Percentiles rank a stretch among this genome's conserved stretches.
These are phyloP conservation scores for Geotrichum macrosporum DNA, from an alignment of 1,139 yeast species.

Conservation along the genomic window DNA sequence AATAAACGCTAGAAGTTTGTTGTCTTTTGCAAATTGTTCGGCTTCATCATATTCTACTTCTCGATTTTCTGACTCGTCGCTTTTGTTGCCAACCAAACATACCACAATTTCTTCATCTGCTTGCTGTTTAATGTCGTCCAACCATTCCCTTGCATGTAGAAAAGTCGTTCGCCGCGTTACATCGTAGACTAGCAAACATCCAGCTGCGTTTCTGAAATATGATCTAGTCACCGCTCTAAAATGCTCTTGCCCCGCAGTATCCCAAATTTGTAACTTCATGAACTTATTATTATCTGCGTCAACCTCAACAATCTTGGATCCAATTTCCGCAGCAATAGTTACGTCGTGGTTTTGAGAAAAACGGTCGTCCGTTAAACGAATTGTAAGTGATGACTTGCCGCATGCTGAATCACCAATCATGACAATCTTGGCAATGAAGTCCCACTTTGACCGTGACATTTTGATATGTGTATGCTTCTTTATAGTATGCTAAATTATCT, in stretches of 20 bases:
- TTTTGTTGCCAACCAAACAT: slow-evolving; percentile 86
- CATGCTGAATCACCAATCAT: slow-evolving; percentile 29
- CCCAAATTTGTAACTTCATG: slow-evolving; percentile 41
- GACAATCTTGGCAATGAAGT: slow-evolving; percentile 31
- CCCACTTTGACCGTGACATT: slow-evolving; percentile 24
- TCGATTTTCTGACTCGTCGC: slow-evolving; percentile 54
- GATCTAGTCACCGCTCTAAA: slow-evolving; percentile 83
- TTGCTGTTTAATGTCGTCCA: slow-evolving; percentile 72
- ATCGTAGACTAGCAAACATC: slow-evolving; percentile 80
- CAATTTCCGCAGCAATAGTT: slow-evolving; percentile 41
- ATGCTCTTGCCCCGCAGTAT: slow-evolving; percentile 96
- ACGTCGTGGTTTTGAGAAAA: slow-evolving; percentile 38
- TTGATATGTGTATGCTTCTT: neutral
- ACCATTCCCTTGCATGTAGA: slow-evolving; percentile 41
- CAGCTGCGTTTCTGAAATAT: slow-evolving; percentile 81
- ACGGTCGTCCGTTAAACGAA: slow-evolving; percentile 38
- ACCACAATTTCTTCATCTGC: slow-evolving; percentile 77
- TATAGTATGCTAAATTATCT: neutral
- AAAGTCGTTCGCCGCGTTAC: slow-evolving; percentile 65
- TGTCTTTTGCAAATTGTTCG: slow-evolving; percentile 67
- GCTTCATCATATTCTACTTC: slow-evolving; percentile 80
- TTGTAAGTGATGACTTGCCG: slow-evolving; percentile 39
- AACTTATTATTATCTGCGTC: slow-evolving; percentile 19
- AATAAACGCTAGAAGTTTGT: slow-evolving; percentile 86
- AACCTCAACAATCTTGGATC: slow-evolving; percentile 37